Conservation (phyloP, 208 protist species). For the Trichomonas gallinae region DNA sequence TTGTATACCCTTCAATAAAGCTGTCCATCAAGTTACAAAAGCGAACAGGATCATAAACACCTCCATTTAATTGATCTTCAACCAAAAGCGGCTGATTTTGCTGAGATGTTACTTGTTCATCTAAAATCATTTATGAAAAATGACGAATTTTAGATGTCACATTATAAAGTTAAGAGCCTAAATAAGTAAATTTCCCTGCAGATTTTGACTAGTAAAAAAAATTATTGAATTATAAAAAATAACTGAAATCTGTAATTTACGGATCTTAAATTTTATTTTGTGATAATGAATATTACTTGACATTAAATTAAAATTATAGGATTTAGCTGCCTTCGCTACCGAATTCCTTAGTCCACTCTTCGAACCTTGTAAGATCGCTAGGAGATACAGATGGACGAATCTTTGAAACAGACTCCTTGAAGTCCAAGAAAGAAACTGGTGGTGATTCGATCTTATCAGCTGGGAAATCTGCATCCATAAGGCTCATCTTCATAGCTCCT, state of each 20-base stretch:
- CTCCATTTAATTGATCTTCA: too few relatives aligned
- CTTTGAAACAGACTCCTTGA: neutral
- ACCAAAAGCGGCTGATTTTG: too few relatives aligned
- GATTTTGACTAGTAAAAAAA: too few relatives aligned
- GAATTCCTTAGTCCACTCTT: neutral
- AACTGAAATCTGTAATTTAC: neutral
- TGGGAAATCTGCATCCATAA: neutral
- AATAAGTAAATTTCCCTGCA: too few relatives aligned
- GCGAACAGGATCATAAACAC: too few relatives aligned
- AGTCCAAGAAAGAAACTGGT: neutral
- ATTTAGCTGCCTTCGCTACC: constrained; percentile 6
- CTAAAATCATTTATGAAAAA: too few relatives aligned
- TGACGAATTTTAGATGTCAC: too few relatives aligned
- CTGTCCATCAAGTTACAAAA: too few relatives aligned
- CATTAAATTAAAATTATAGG: neutral
- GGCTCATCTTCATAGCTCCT: neutral
- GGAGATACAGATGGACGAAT: neutral
- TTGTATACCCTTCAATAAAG: too few relatives aligned
- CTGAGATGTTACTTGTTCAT: too few relatives aligned
- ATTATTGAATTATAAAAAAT: too few relatives aligned
- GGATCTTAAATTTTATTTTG: neutral
- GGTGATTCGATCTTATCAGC: neutral
- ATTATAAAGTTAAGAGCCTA: too few relatives aligned
- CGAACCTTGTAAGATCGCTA: neutral
- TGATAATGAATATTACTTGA: neutral